A percentile compares a stretch with the other conserved stretches of the same genome.
Evolutionary conservation across 78 protist genomes (phyloP).

Genomic region (Trichosphaerium sp.): DNA sequence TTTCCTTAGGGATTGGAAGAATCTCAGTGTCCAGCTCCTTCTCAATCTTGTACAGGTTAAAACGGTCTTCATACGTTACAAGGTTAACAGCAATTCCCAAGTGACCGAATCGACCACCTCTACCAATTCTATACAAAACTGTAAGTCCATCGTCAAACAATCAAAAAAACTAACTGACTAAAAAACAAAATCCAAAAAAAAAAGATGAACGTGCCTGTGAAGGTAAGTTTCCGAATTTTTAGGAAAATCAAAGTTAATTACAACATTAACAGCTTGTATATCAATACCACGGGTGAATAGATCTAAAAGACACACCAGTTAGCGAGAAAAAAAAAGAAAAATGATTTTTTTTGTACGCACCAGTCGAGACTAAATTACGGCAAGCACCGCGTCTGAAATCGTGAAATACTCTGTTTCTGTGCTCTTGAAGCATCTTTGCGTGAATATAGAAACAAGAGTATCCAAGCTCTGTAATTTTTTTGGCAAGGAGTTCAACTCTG

Average conservation of each 20-base stretch:
- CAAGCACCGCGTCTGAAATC: slow-evolving; percentile 92
- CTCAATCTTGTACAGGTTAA: slow-evolving; percentile 83
- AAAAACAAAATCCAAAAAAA: no score
- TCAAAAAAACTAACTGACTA: no score
- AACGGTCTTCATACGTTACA: slow-evolving; percentile 89
- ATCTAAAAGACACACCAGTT: slow-evolving; percentile 31
- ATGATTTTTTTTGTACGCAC: not conserved
- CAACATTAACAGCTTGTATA: slow-evolving; percentile 96
- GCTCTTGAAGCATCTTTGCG: slow-evolving; percentile 91
- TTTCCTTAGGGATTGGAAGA: slow-evolving; percentile 88
- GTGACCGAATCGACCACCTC: slow-evolving; percentile 97
- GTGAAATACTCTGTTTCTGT: slow-evolving; percentile 96
- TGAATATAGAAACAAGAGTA: slow-evolving; percentile 98
- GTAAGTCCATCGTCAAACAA: no score
- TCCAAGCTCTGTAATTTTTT: slow-evolving; percentile 81
- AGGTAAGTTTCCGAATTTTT: slow-evolving; percentile 89
- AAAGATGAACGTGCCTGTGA: no score
- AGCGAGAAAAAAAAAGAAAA: not conserved
- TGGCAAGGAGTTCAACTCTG: slow-evolving; percentile 94
- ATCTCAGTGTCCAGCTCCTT: slow-evolving; percentile 94
- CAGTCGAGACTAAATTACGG: slow-evolving; percentile 95
- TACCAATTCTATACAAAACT: slow-evolving; percentile 86
- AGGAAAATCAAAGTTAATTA: slow-evolving; percentile 98
- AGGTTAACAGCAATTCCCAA: slow-evolving; percentile 98
- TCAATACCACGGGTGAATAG: slow-evolving; percentile 96